These are phyloP conservation scores for Pochonia chlamydosporia DNA, from an alignment of 2,329 filamentous ascomycete genomes.

Conservation along the genomic window DNA sequence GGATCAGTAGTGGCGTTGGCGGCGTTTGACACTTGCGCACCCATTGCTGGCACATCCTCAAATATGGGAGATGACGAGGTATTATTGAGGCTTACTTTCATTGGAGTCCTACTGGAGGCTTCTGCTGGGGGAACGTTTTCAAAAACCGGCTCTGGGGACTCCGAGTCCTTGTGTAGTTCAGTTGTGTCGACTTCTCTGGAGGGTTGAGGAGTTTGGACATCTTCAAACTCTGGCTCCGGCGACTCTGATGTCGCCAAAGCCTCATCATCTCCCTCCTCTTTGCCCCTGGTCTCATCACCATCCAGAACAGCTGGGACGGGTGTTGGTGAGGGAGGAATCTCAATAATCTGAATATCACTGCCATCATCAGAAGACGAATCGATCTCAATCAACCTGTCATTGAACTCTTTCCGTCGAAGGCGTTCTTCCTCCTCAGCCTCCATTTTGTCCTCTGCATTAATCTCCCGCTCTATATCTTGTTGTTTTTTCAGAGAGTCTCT, in stretches of 20 bases:
- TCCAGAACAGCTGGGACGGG: constrained; percentile 5
- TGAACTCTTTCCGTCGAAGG: constrained; percentile 33
- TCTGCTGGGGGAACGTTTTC: constrained; percentile 28
- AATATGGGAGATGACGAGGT: constrained; percentile 6
- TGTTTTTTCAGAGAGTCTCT: constrained; percentile 56
- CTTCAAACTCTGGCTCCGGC: constrained; percentile 29
- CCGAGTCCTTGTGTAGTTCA: constrained; percentile 14
- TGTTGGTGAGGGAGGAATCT: constrained; percentile 34
- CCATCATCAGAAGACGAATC: constrained; percentile 55
- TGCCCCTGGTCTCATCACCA: constrained; percentile 9
- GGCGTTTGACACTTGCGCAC: neutral
- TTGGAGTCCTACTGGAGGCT: neutral
- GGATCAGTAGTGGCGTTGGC: constrained; percentile 20
- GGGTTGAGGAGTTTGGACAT: constrained; percentile 21
- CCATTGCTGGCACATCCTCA: constrained; percentile 8
- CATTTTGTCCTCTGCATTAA: constrained; percentile 59
- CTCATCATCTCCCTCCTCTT: neutral
- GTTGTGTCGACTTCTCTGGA: constrained; percentile 4
- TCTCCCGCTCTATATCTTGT: constrained; percentile 48
- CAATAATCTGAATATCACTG: constrained; percentile 52
- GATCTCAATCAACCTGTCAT: constrained; percentile 53
- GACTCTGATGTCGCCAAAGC: constrained; percentile 2
- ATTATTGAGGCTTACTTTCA: neutral
- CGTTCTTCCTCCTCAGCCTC: constrained; percentile 51
- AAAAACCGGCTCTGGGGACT: constrained; percentile 30